phyloP scores from a whole-genome alignment of 768 basidiomycete species.

The Rhizopogon sp. region DNA sequence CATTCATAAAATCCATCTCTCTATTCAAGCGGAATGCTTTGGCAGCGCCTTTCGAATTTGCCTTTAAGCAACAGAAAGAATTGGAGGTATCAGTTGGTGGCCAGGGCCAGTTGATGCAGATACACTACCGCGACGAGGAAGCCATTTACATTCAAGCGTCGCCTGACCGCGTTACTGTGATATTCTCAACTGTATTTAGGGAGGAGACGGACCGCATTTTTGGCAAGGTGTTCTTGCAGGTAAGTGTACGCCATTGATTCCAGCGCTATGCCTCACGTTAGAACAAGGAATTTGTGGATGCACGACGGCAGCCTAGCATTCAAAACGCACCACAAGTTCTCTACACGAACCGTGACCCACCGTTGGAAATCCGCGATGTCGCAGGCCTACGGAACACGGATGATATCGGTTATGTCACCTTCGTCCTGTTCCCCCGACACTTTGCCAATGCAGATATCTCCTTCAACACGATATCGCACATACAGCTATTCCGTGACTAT shows the following conservation, averaged over 20 bases:
- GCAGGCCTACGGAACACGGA: constrained; percentile 77
- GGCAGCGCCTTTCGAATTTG: constrained; percentile 90
- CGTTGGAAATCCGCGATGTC: constrained; percentile 90
- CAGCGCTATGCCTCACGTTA: constrained; percentile 2
- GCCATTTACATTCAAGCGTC: constrained; percentile 94
- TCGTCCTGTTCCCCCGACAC: constrained; percentile 96
- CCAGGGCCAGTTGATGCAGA: constrained; percentile 82
- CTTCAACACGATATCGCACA: constrained; percentile 81
- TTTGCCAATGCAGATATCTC: constrained; percentile 70
- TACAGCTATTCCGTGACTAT: constrained; percentile 96
- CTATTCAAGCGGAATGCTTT: constrained; percentile 90
- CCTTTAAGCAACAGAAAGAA: constrained; percentile 77
- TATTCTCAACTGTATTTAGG: constrained; percentile 94
- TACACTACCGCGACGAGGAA: constrained; percentile 96
- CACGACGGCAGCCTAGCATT: constrained; percentile 85
- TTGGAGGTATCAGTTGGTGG: constrained; percentile 68
- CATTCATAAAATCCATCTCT: constrained; percentile 76
- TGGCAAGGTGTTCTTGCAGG: constrained; percentile 98
- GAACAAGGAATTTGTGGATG: constrained; percentile 94
- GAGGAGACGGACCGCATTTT: constrained; percentile 97
- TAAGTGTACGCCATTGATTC: constrained; percentile 24
- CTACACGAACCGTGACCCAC: constrained; percentile 92
- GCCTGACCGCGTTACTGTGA: constrained; percentile 93
- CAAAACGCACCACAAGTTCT: constrained; percentile 97
- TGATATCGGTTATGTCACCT: constrained; percentile 94